Percentiles rank a stretch among this genome's conserved stretches.
Evolutionary conservation across 2,329 filamentous ascomycete genomes (phyloP).

Genomic region (Aspergillus neotritici): DNA sequence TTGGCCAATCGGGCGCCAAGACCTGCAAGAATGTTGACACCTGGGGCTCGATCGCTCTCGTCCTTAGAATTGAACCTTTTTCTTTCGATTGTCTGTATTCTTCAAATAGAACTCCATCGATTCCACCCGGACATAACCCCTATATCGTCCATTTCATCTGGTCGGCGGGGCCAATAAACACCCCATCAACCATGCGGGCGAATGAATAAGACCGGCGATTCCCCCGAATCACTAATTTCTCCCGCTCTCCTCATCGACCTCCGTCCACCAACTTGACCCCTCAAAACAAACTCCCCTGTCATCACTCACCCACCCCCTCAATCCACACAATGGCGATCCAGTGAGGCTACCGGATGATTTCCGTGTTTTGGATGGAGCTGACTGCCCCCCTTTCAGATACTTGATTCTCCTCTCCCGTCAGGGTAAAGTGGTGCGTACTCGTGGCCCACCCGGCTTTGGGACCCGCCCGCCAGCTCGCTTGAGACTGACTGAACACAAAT

Average conservation of each 20-base stretch:
- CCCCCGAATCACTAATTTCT: background rate
- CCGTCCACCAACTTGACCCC: background rate
- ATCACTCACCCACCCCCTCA: slow-evolving; percentile 1
- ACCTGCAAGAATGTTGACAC: too few species aligned
- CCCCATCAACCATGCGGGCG: background rate
- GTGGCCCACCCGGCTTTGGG: slow-evolving; percentile 36
- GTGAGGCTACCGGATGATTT: slow-evolving; percentile 18
- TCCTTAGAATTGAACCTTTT: too few species aligned
- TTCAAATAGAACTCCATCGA: too few species aligned
- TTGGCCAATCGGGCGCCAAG: too few species aligned
- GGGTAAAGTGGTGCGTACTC: slow-evolving; percentile 86
- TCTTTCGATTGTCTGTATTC: too few species aligned
- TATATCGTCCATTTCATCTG: too few species aligned
- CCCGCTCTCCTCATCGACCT: slow-evolving; percentile 1
- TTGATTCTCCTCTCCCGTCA: slow-evolving; percentile 95
- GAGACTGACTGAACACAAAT: slow-evolving; percentile 25
- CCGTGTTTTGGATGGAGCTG: slow-evolving; percentile 11
- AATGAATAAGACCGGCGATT: too few species aligned
- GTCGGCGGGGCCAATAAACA: too few species aligned
- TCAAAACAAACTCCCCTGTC: slow-evolving; percentile 1
- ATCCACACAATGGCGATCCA: slow-evolving; percentile 29
- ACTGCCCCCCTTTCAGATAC: slow-evolving; percentile 60
- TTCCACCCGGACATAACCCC: too few species aligned
- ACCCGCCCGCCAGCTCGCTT: slow-evolving; percentile 17
- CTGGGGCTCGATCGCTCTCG: too few species aligned